Evolutionary conservation across 768 basidiomycete genomes (phyloP).

Genomic region (Pleurotus sapidus): DNA sequence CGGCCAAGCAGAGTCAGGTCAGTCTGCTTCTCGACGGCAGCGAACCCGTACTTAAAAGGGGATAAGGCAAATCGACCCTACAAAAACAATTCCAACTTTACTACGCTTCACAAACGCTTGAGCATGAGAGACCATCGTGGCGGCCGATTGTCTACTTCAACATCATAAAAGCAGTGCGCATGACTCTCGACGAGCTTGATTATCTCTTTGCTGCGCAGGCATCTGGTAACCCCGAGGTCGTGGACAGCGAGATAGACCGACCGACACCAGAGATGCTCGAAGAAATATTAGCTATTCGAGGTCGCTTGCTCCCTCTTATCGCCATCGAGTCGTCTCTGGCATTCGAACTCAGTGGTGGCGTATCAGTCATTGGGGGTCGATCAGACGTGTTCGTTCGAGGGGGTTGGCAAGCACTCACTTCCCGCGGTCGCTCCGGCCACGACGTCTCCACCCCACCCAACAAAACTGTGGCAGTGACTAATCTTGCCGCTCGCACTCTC

Average conservation of each 20-base stretch:
- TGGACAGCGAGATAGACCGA: conserved; percentile 17
- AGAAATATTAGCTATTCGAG: conserved; percentile 52
- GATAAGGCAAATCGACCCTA: conserved; percentile 71
- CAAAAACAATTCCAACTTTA: conserved; percentile 84
- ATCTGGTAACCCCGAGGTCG: conserved; percentile 18
- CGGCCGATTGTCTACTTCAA: conserved; percentile 81
- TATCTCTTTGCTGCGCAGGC: conserved; percentile 39
- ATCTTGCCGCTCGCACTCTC: conserved; percentile 55
- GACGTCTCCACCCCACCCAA: conserved; percentile 17
- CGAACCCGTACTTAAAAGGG: conserved; percentile 12
- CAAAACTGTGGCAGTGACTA: conserved; percentile 38
- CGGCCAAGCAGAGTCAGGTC: conserved; percentile 73
- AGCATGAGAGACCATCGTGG: conserved; percentile 73
- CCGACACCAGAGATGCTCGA: conserved; percentile 16
- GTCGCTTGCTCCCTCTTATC: conserved; percentile 58
- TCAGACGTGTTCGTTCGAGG: conserved; percentile 65
- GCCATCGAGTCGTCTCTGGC: conserved; percentile 67
- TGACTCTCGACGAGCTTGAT: conserved; percentile 72
- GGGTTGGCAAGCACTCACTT: conserved; percentile 68
- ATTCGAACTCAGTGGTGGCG: conserved; percentile 64
- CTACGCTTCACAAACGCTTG: conserved; percentile 69
- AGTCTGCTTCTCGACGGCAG: not conserved
- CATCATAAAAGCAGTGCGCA: conserved; percentile 74
- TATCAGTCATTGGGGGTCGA: conserved; percentile 57
- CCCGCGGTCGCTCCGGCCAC: conserved; percentile 33